A percentile compares a stretch with the other conserved stretches of the same genome.
Evolutionary conservation across 2,329 filamentous ascomycete genomes (phyloP).

Genomic region (Dactylonectria macrodidyma): DNA sequence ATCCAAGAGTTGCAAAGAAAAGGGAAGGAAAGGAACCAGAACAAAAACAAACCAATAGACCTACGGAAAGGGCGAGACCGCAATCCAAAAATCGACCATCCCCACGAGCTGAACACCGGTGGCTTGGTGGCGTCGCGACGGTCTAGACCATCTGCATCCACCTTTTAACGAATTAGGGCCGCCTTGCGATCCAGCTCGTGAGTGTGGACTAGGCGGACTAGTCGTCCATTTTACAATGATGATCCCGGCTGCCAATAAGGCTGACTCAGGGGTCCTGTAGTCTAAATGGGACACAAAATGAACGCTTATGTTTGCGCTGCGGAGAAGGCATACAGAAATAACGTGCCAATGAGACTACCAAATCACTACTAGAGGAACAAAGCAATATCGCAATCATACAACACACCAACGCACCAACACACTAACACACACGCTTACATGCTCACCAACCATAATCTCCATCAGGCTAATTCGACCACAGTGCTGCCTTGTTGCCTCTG

Average conservation of each 20-base stretch:
- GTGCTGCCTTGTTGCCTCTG: too few relatives aligned
- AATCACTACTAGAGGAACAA: too few relatives aligned
- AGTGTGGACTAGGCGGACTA: neutral
- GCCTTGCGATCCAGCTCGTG: neutral
- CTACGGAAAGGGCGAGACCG: neutral
- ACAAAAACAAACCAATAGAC: slow-evolving; percentile 3
- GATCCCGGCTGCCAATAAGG: neutral
- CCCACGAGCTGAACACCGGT: slow-evolving; percentile 36
- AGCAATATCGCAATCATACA: too few relatives aligned
- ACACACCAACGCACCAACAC: too few relatives aligned
- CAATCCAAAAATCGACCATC: slow-evolving; percentile 10
- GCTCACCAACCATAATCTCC: too few relatives aligned
- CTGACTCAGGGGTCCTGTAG: neutral
- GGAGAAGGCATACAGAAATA: neutral
- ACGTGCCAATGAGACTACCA: too few relatives aligned
- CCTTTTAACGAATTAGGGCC: slow-evolving; percentile 12
- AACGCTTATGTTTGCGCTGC: neutral
- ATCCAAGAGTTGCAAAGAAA: neutral
- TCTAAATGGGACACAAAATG: too few relatives aligned
- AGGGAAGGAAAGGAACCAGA: neutral
- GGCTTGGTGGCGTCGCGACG: slow-evolving; percentile 53
- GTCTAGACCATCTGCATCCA: slow-evolving; percentile 6
- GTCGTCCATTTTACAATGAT: neutral
- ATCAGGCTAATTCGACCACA: neutral
- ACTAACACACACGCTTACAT: too few relatives aligned